Evolutionary conservation across 2,329 filamentous ascomycete species (phyloP), one percentile per base, ranked within the genome.

Genomic region (Ascochyta pisi): DNA sequence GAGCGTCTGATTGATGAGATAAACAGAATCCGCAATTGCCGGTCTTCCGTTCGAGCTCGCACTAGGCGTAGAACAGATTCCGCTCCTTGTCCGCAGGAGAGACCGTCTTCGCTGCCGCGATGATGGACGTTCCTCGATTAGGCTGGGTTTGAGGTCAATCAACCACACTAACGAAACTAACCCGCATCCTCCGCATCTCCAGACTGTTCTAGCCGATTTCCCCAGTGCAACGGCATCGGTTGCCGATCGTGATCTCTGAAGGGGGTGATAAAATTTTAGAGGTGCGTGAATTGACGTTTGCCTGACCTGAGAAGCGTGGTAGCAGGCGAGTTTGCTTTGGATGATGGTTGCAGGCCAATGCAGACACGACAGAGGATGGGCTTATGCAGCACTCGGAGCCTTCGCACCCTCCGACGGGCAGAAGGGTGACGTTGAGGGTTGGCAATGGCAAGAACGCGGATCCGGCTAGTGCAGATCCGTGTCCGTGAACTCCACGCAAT

Each of bases 51-150:
- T 15, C 1, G 26, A 9, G 27, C 24, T 51, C 60, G 60, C 16
- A 66, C 61, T 12, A 49, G 64, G 68, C 23, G 54, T 65, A 27
- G 38, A 63, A 50, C 6, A 65, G 58, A 39, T 58, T 63, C 49
- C 54, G 57, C 50, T 44, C 45, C 40, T 43, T 46, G 52, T 57
- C 52, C 50, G 55, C 39, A 47, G 23, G n/a, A 22, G 31, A 45
- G 50, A 48, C 50, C 38, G 45, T 58, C 48, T 29, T 46, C 46
- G 37, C 46, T 29, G 42, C 47, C 24, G 48, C 47, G 53, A 56
- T 47, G 24, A 37, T 41, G 46, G 34, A 46, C 31, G 40, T 10
- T 40, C 16, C 42, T 56, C 46, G n/a, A 56, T 38, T 41, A 40
- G 52, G 41, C 41, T 26, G 16, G n/a, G 6, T 22, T 41, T 55